These are phyloP conservation scores for Fusarium ambrosium DNA, from an alignment of 2,329 filamentous ascomycete genomes.

Conservation along the genomic window DNA sequence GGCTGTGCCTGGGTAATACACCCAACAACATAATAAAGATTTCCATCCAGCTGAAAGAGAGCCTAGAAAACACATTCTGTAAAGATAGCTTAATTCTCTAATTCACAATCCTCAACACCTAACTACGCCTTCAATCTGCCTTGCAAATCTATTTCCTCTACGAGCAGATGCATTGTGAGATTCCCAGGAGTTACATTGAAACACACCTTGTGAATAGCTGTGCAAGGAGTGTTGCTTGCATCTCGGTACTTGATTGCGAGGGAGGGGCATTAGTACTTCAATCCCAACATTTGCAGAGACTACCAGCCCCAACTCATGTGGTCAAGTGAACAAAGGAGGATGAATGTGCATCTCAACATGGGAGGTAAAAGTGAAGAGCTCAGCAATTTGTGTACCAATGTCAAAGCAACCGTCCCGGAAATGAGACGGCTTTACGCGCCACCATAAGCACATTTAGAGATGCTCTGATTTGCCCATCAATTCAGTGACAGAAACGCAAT, in stretches of 20 bases:
- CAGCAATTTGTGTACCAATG: neutral
- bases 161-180: neutral
- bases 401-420: neutral
- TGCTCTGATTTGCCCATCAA: constrained; percentile 29
- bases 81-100: neutral
- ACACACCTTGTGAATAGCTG: neutral
- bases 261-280: neutral
- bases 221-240: neutral
- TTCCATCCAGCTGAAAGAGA: neutral
- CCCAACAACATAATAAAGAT: neutral
- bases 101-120: neutral
- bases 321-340: neutral
- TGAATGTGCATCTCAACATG: neutral
- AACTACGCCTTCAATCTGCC: neutral
- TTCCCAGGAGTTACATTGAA: neutral
- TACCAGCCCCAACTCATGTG: neutral
- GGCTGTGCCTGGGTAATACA: neutral
- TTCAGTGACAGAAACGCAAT: neutral
- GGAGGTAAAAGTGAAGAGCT: neutral
- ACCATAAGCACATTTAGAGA: constrained; percentile 32
- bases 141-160: neutral
- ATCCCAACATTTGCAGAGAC: neutral
- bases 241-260: neutral
- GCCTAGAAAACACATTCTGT: neutral
- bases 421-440: constrained; percentile 15